Evolutionary conservation across 768 basidiomycete genomes (phyloP), one percentile per base, ranked within the genome.

Genomic region (Saitozyma sp.): DNA sequence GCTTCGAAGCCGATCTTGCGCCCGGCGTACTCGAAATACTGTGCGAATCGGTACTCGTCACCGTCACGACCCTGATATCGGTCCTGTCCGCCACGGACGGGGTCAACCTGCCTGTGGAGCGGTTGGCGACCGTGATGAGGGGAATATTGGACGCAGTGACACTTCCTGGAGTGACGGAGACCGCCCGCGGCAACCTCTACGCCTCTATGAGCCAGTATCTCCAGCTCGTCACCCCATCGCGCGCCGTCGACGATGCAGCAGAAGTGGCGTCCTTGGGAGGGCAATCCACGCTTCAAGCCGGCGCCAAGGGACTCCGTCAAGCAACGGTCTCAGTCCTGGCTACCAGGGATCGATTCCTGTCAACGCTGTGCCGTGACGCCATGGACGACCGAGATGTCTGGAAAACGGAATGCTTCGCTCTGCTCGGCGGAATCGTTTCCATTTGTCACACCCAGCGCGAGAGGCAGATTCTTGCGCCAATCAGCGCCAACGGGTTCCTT

Each of bases 371-470:
- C 19, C 84, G 91, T n/a, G 95, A 98, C 73, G 93, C 92, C 1
- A 89, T 91, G 58, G 93, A 96, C 66, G 94, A 93, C 8, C 87
- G 90, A 16, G 93, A 97, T 78, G 91, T 97, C 2, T 98, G 95
- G 95, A 91, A 91, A 80, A 94, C 93, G 3, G 86, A 97, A 14
- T 91, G 94, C 9, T 97, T 93, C 75, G 89, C 93, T 83, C 82
- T 92, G 3, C 82, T 97, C 49, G 91, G 94, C 69, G 87, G 89
- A 0, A 83, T 94, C 8, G 84, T 89, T 16, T 85, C 89, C 50
- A 81, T 94, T 0, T 89, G 87, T 45, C 85, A 85, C 37, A 78
- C 82, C 53, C 89, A 92, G 66, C 88, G 86, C 79, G 87, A 88
- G 53, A 84, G 89, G 58, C 71, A 82, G 10, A 82, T 90, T 19